These are phyloP conservation scores for Pichia sp. DNA, from an alignment of 1,139 yeast genomes.

Conservation along the genomic window DNA sequence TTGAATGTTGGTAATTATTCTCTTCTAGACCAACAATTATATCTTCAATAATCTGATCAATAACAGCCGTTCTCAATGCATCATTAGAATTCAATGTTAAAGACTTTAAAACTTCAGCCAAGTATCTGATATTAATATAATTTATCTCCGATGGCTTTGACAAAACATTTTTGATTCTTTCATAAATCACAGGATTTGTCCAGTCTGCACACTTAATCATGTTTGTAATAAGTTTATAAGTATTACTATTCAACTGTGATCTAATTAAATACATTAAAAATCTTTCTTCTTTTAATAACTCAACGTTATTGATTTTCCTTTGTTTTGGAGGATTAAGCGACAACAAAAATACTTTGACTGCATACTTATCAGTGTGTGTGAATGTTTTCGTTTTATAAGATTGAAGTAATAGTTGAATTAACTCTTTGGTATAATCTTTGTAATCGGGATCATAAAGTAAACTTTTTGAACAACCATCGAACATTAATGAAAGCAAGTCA, in stretches of 20 bases:
- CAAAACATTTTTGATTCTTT: conserved; percentile 46
- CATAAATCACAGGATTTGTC: conserved; percentile 35
- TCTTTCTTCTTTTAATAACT: conserved; percentile 37
- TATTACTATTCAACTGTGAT: conserved; percentile 42
- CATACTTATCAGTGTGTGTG: conserved; percentile 49
- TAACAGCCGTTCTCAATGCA: conserved; percentile 36
- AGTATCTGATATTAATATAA: conserved; percentile 39
- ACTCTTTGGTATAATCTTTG: conserved; percentile 51
- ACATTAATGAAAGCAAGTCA: conserved; percentile 57
- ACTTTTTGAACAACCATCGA: conserved; percentile 70
- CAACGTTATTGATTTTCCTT: conserved; percentile 21
- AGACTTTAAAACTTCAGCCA: conserved; percentile 45
- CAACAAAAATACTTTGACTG: conserved; percentile 54
- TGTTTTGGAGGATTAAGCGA: conserved; percentile 55
- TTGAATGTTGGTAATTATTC: conserved; percentile 53
- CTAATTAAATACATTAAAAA: conserved; percentile 47
- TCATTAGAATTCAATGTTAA: conserved; percentile 34
- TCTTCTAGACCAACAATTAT: conserved; percentile 61
- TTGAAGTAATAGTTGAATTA: conserved; percentile 51
- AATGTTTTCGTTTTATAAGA: conserved; percentile 47
- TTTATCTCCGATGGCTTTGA: conserved; percentile 56
- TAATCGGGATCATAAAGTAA: conserved; percentile 59
- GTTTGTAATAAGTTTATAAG: conserved; percentile 32
- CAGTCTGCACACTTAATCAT: conserved; percentile 45
- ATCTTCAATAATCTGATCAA: conserved; percentile 64